Evolutionary conservation across 2,329 filamentous ascomycete species (phyloP), one percentile per base, ranked within the genome.

Genomic region (Myriosclerotinia curreyana): DNA sequence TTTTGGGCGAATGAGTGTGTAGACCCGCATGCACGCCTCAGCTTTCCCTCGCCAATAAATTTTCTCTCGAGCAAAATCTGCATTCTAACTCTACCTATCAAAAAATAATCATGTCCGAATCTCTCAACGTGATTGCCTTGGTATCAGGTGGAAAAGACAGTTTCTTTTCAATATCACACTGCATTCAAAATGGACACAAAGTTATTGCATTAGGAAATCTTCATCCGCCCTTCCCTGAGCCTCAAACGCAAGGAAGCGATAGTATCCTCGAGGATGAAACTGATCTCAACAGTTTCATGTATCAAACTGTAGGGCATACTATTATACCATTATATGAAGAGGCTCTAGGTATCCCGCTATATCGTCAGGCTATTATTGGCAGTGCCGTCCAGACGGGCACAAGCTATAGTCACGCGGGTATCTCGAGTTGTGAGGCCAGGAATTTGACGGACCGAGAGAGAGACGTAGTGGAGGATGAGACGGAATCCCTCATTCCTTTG

Each of bases 261-360:
- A 40, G 15, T n/a, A 36, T 34, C 14, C 9, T 11, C 14, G 34
- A 76, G 6, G 79, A 82, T 44, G 79, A 81, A 67, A 78, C 82
- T 64, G 91, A 98, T 75, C 82, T 96, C 71, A 92, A 99, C 77
- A 97, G 93, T 79, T 98, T 95, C 86, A 99, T 99, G 95, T 99
- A 98, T 80, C 95, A 99, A 80, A 99, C 95, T 3, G 91, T 97
- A 66, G 95, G 95, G 15, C 92, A 98, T 77, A 83, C 86, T 65
- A 80, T 97, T 22, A 88, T 98, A 64, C 92, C 93, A 2, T 82
- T 96, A 20, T 98, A 97, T 75, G 87, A 88, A 66, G 77, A 84
- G 55, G 92, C 91, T 42, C 86, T 96, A 1, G 86, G 83, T 0
- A 81, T 98, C 42, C 94, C 94, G 31, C 81, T 99, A 2, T 97